Conservation (phyloP, 306 rosid species). For the Begonia loranthoides region DNA sequence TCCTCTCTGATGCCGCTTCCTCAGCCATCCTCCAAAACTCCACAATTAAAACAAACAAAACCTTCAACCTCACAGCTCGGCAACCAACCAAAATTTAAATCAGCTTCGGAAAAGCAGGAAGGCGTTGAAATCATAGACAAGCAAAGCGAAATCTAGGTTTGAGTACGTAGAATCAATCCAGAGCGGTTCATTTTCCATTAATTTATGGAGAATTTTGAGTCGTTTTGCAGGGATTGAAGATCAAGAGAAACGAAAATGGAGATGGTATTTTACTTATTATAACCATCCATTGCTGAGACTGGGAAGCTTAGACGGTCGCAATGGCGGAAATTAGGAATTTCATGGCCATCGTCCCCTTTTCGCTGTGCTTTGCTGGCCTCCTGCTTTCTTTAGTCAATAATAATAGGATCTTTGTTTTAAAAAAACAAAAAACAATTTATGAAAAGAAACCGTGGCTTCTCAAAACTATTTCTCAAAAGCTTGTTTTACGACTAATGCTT, state of each 20-base stretch:
- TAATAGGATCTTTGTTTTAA: no score
- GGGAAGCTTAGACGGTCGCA: neutral
- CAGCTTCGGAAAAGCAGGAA: no score
- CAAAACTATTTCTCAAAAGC: no score
- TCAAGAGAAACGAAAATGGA: neutral
- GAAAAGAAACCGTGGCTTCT: no score
- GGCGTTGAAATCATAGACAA: neutral
- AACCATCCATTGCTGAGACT: no score
- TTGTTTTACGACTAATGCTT: no score
- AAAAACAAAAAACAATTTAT: neutral
- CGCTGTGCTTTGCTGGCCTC: neutral
- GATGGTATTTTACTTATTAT: no score
- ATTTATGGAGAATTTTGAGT: neutral
- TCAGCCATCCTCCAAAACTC: constrained; percentile 24
- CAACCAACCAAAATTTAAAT: no score
- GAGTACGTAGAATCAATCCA: neutral
- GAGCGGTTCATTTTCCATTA: neutral
- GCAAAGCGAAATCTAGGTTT: neutral
- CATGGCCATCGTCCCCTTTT: neutral
- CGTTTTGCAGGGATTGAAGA: neutral
- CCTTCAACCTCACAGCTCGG: neutral
- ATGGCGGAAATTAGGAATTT: neutral
- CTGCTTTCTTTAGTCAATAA: no score
- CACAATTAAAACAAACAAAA: neutral
- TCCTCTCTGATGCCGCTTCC: constrained; percentile 21